Conservation (phyloP, 2,329 filamentous ascomycete species). For the Phoma herbarum region DNA sequence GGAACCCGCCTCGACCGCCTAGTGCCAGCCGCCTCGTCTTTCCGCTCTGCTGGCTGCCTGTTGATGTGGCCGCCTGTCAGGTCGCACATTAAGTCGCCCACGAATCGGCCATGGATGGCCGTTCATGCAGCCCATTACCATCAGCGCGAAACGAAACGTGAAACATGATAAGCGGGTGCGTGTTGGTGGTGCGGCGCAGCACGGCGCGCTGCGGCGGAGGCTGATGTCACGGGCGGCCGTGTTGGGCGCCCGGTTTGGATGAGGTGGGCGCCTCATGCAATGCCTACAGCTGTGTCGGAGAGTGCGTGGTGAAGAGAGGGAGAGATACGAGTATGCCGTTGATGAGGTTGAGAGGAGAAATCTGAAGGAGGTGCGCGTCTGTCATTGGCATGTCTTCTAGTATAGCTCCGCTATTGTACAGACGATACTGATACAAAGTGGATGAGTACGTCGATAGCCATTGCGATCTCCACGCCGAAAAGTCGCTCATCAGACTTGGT, state of each 20-base stretch:
- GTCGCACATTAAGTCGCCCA: conserved; percentile 13
- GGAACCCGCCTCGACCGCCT: conserved; percentile 9
- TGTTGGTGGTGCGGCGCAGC: conserved; percentile 23
- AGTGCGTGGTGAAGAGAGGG: not conserved
- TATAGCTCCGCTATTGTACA: not conserved
- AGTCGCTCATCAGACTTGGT: not conserved
- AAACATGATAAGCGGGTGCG: conserved; percentile 3
- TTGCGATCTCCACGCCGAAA: not conserved
- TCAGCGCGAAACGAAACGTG: conserved; percentile 17
- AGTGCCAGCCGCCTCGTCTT: conserved; percentile 7
- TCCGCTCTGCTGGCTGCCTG: not conserved
- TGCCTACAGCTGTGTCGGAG: conserved; percentile 9
- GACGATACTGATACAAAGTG: not conserved
- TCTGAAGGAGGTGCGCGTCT: not conserved
- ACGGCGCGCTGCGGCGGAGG: conserved; percentile 16
- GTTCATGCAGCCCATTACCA: conserved; percentile 9
- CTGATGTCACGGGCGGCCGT: conserved; percentile 12
- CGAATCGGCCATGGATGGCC: not conserved
- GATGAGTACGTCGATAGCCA: not conserved
- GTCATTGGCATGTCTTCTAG: not conserved
- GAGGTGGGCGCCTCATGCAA: conserved; percentile 21
- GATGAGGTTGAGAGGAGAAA: not conserved
- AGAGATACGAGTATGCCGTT: not conserved
- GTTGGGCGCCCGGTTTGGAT: conserved; percentile 16
- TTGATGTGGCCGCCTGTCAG: conserved; percentile 1